phyloP scores from a whole-genome alignment of 352 stramenopile species.

The Phytopythium mirpurense region DNA sequence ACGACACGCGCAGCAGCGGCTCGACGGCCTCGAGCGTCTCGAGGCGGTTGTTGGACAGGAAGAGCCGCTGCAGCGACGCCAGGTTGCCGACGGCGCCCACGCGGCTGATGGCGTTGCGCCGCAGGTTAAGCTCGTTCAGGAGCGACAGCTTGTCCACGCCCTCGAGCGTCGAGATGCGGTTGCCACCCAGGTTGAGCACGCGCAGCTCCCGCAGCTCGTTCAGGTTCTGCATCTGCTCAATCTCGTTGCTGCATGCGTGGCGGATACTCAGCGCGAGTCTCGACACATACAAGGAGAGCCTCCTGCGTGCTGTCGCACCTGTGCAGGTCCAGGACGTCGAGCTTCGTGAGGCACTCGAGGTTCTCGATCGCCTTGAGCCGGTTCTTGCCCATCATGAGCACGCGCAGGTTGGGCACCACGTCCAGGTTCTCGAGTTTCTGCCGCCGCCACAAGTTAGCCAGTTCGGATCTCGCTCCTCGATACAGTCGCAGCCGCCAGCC shows the following conservation, averaged over 20 bases:
- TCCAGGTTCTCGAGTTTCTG: constrained; percentile 78
- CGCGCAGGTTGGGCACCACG: constrained; percentile 75
- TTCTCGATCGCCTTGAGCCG: constrained; percentile 77
- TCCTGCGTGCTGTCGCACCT: too few species aligned
- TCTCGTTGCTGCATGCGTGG: constrained; percentile 85
- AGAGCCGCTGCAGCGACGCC: constrained; percentile 80
- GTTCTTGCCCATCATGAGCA: constrained; percentile 93
- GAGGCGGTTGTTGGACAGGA: constrained; percentile 90
- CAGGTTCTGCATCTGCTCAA: constrained; percentile 83
- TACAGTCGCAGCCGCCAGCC: neutral
- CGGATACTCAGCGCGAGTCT: neutral
- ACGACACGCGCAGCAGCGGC: constrained; percentile 62
- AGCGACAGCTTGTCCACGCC: constrained; percentile 72
- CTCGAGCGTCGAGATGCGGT: constrained; percentile 70
- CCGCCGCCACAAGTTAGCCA: too few species aligned
- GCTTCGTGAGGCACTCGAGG: constrained; percentile 74
- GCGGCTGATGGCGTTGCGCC: constrained; percentile 68
- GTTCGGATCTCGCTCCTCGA: too few species aligned
- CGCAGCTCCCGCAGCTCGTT: constrained; percentile 80
- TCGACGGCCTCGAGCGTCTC: constrained; percentile 62
- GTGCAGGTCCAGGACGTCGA: constrained; percentile 92
- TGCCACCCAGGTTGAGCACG: constrained; percentile 90
- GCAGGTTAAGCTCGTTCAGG: constrained; percentile 89
- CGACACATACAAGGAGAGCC: too few species aligned
- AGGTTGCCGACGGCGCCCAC: constrained; percentile 60